These are phyloP conservation scores for Sporothrix pseudoabietina DNA, from an alignment of 2,329 filamentous ascomycete species.

Conservation along the genomic window DNA sequence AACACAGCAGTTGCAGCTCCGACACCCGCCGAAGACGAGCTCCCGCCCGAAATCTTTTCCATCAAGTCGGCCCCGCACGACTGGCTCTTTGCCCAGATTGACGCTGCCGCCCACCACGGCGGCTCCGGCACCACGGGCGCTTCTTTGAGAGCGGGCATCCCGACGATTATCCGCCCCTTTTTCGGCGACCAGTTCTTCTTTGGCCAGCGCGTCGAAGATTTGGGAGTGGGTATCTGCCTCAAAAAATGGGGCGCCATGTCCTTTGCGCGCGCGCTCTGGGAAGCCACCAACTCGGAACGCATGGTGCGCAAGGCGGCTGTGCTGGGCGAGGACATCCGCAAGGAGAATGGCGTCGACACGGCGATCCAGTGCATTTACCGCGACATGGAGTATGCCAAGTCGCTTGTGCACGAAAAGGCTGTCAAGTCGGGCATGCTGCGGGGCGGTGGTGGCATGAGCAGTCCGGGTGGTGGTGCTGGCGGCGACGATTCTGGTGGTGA, in stretches of 20 bases:
- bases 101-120: slow-evolving; percentile 92
- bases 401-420: slow-evolving; percentile 70
- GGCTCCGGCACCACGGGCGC: slow-evolving; percentile 94
- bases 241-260: slow-evolving; percentile 86
- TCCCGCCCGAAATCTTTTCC: slow-evolving; percentile 79
- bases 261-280: slow-evolving; percentile 86
- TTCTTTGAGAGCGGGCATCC: slow-evolving; percentile 84
- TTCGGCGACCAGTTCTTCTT: slow-evolving; percentile 99
- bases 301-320: slow-evolving; percentile 86
- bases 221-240: slow-evolving; percentile 87
- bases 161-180: slow-evolving; percentile 93
- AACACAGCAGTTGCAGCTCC: background rate
- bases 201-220: slow-evolving; percentile 82
- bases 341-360: slow-evolving; percentile 83
- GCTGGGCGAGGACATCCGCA: slow-evolving; percentile 83
- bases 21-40: slow-evolving; percentile 58
- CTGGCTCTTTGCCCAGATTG: slow-evolving; percentile 93
- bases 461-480: slow-evolving; percentile 50
- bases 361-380: slow-evolving; percentile 93
- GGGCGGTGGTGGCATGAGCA: slow-evolving; percentile 40
- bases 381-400: slow-evolving; percentile 88
- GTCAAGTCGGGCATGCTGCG: slow-evolving; percentile 50
- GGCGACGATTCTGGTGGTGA: slow-evolving; percentile 38
- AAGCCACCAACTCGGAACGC: slow-evolving; percentile 83
- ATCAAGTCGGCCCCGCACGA: slow-evolving; percentile 94